Percentiles rank a stretch among this genome's conserved stretches.
These are phyloP conservation scores for Chara braunii DNA, from an alignment of 139 green algal genomes.

Conservation along the genomic window DNA sequence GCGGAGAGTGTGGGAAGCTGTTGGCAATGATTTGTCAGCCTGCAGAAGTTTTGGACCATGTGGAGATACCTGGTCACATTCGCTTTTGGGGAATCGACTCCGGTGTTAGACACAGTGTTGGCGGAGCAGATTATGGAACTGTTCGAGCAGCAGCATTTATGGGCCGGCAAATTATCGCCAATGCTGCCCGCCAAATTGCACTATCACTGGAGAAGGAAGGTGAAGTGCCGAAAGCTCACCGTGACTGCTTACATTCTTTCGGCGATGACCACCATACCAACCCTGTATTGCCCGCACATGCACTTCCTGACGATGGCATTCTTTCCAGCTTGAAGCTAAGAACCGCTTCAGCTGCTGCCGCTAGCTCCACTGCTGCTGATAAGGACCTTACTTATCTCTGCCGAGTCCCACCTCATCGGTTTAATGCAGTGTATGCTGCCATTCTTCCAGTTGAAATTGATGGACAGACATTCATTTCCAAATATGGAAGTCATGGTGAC, in stretches of 20 bases:
- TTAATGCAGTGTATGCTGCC: constrained; percentile 43
- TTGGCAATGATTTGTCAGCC: constrained; percentile 79
- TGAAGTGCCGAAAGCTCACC: no score
- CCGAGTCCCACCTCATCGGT: no score
- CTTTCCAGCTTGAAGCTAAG: no score
- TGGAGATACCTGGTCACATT: constrained; percentile 60
- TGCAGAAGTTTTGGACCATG: constrained; percentile 55
- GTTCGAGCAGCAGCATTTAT: constrained; percentile 82
- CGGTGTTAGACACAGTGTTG: constrained; percentile 73
- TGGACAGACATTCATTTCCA: constrained; percentile 60
- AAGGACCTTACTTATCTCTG: no score
- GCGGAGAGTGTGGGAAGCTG: constrained; percentile 62
- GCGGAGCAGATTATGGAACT: constrained; percentile 70
- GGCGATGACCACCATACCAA: no score
- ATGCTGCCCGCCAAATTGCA: no score
- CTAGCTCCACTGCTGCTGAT: neutral
- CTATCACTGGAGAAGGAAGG: no score
- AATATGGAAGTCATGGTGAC: constrained; percentile 62
- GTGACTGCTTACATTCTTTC: no score
- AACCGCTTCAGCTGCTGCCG: no score
- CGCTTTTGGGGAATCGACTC: constrained; percentile 79
- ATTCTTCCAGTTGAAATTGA: constrained; percentile 55
- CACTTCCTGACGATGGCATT: no score
- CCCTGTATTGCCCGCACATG: no score
- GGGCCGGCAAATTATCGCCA: constrained; percentile 18